A percentile compares a stretch with the other conserved stretches of the same genome.
Conservation (phyloP, 257 asterid species). For the Nicotiana undulata region DNA sequence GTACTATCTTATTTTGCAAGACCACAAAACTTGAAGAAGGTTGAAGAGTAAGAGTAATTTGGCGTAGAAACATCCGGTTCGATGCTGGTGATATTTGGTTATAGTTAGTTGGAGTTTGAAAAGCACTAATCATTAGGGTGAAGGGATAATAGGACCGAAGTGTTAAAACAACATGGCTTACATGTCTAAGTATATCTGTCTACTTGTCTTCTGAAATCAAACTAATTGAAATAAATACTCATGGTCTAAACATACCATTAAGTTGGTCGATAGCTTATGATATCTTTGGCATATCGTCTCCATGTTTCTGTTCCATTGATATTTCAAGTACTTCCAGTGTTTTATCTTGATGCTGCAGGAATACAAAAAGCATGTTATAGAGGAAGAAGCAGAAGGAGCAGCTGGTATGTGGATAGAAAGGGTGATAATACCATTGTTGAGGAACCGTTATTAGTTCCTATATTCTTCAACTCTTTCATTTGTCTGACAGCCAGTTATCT, state of each 20-base stretch:
- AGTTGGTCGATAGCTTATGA: not conserved
- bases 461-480: constrained; percentile 51
- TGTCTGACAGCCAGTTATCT: constrained; percentile 86
- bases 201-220: not conserved
- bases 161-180: not conserved
- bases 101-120: not conserved
- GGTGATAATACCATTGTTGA: constrained; percentile 47
- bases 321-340: constrained; percentile 13
- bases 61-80: not conserved
- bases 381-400: constrained; percentile 58
- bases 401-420: constrained; percentile 88
- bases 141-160: not conserved
- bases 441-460: not conserved
- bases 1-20: not conserved
- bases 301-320: constrained; percentile 14
- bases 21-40: not conserved
- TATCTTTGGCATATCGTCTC: constrained; percentile 10
- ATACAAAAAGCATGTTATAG: constrained; percentile 10
- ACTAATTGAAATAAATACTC: not conserved
- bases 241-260: not conserved
- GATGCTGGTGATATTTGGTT: not conserved
- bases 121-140: not conserved
- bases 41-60: not conserved
- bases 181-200: not conserved
- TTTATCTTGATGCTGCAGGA: constrained; percentile 32